Conservation (phyloP, 257 asterid species). For the Scutellaria baicalensis region DNA sequence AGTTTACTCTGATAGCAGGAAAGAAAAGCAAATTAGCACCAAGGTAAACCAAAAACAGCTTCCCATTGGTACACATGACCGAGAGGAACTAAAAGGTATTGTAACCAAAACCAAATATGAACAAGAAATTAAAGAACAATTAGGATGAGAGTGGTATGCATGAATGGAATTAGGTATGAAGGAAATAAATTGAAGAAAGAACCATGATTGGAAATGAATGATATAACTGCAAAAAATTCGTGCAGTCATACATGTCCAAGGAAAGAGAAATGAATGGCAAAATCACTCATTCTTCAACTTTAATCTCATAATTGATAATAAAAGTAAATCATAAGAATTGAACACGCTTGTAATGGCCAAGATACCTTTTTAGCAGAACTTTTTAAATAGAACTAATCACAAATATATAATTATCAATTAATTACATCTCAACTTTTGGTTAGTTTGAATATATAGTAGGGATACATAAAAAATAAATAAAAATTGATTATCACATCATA, state of each 20-base stretch:
- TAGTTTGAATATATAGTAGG: neutral
- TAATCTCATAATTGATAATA: neutral
- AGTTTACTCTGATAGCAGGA: conserved; percentile 62
- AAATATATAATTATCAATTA: neutral
- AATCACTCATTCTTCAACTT: neutral
- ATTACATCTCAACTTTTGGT: neutral
- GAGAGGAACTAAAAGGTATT: conserved; percentile 4
- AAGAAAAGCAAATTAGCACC: conserved; percentile 16
- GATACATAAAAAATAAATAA: neutral
- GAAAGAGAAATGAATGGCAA: neutral
- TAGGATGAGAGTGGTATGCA: neutral
- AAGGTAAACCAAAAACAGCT: conserved; percentile 2
- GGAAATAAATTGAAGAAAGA: neutral
- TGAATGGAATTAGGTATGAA: neutral
- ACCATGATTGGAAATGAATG: neutral
- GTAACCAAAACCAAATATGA: conserved; percentile 4
- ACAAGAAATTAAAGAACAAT: neutral
- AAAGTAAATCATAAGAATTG: neutral
- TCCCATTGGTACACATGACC: neutral
- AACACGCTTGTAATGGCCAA: neutral
- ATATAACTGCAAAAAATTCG: neutral
- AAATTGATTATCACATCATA: too few species aligned
- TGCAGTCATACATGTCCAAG: neutral
- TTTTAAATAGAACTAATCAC: neutral
- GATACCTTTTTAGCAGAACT: neutral